phyloP scores from a whole-genome alignment of 805 yeast species.

The Candida montana region DNA sequence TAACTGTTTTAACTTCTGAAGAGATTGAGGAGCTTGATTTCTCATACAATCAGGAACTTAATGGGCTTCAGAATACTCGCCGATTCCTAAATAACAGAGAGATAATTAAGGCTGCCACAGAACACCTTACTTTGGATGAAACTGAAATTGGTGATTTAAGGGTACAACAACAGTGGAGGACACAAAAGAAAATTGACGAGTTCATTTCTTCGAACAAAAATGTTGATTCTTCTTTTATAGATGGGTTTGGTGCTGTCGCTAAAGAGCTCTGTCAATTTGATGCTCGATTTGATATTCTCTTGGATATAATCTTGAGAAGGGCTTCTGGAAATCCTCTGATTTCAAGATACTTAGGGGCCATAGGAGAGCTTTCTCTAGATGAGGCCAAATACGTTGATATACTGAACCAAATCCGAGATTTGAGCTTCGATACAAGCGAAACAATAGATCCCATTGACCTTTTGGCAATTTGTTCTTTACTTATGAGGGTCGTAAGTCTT shows the following conservation, averaged over 20 bases:
- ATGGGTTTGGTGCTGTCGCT: not conserved
- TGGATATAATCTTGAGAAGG: not conserved
- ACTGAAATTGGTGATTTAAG: not conserved
- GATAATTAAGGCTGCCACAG: slow-evolving; percentile 1
- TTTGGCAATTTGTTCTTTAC: not conserved
- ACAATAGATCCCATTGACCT: not conserved
- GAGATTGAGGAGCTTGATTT: slow-evolving; percentile 4
- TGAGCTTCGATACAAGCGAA: not conserved
- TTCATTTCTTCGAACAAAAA: not conserved
- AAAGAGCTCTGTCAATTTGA: slow-evolving; percentile 2
- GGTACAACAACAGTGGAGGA: not conserved
- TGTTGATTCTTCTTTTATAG: not conserved
- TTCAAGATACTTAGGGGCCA: not conserved
- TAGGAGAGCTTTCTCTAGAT: not conserved
- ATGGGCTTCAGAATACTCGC: slow-evolving; percentile 4
- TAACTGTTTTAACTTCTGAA: slow-evolving; percentile 2
- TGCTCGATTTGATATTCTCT: slow-evolving; percentile 1
- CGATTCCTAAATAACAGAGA: slow-evolving; percentile 3
- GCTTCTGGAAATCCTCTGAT: not conserved
- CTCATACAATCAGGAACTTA: slow-evolving; percentile 3
- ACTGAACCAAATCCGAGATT: not conserved
- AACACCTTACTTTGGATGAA: not conserved
- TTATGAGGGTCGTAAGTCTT: not conserved
- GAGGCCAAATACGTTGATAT: not conserved
- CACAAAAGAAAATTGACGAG: not conserved